Percentiles rank a stretch among this genome's conserved stretches.
phyloP scores from a whole-genome alignment of 2,329 filamentous ascomycete species.

The Aspergillus bombycis region DNA sequence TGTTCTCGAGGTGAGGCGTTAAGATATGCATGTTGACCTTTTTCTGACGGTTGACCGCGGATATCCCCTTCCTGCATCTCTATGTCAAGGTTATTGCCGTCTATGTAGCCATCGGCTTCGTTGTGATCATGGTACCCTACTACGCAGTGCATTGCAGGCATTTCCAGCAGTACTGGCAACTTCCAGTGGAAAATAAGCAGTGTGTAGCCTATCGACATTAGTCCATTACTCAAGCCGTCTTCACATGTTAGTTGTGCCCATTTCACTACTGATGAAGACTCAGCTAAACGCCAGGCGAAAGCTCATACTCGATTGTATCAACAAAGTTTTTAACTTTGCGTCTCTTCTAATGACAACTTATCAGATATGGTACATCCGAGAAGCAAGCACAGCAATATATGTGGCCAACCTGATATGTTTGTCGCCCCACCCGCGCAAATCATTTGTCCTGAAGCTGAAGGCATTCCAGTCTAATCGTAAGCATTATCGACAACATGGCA shows the following conservation, averaged over 20 bases:
- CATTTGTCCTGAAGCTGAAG: constrained; percentile 32
- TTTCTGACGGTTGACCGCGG: constrained; percentile 51
- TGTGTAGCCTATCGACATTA: constrained; percentile 47
- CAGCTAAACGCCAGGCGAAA: constrained; percentile 41
- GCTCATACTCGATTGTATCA: constrained; percentile 40
- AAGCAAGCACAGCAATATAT: constrained; percentile 45
- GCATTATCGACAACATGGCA: constrained; percentile 21
- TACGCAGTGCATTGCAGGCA: constrained; percentile 55
- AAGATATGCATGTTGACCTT: constrained; percentile 57
- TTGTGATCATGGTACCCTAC: constrained; percentile 54
- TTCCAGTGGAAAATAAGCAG: constrained; percentile 45
- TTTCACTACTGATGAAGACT: constrained; percentile 40
- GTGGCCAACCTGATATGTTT: constrained; percentile 50
- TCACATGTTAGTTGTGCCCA: constrained; percentile 47
- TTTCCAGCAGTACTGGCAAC: constrained; percentile 54
- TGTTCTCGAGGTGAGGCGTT: constrained; percentile 53
- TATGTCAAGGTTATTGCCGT: constrained; percentile 45
- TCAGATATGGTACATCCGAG: constrained; percentile 48
- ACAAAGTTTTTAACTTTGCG: constrained; percentile 50
- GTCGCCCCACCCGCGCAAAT: constrained; percentile 34
- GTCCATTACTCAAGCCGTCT: constrained; percentile 48
- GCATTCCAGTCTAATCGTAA: constrained; percentile 33
- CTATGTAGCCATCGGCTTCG: constrained; percentile 49
- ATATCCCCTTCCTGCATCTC: constrained; percentile 33
- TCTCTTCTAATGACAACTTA: constrained; percentile 42